phyloP scores from a whole-genome alignment of 345 rosid species.

The Nephelium lappaceum region DNA sequence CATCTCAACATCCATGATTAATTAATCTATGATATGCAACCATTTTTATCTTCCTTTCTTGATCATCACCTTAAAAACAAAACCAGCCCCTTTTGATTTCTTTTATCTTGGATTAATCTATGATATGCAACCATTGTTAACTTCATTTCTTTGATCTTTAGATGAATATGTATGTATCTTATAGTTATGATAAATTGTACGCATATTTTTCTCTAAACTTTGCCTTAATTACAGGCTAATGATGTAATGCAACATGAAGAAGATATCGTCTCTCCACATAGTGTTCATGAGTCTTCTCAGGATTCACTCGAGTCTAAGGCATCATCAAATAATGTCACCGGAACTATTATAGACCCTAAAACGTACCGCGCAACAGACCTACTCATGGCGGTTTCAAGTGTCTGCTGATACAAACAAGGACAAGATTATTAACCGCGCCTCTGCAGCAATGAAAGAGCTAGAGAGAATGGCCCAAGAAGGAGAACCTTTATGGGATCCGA shows the following conservation, averaged over 20 bases:
- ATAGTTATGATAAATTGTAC: not conserved
- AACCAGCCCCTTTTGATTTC: not conserved
- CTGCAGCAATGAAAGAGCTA: conserved; percentile 37
- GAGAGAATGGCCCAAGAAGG: conserved; percentile 26
- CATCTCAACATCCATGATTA: not conserved
- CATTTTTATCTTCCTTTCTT: too few species aligned
- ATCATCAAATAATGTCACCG: conserved; percentile 16
- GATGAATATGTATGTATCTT: not conserved
- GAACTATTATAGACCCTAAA: not conserved
- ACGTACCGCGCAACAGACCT: conserved; percentile 36
- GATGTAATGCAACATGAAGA: not conserved
- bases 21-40: too few species aligned
- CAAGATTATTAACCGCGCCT: conserved; percentile 28
- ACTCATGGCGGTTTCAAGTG: conserved; percentile 40
- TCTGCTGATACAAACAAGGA: conserved; percentile 27
- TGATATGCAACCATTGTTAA: too few species aligned
- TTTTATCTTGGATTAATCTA: too few species aligned
- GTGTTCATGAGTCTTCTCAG: conserved; percentile 13
- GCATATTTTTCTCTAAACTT: not conserved
- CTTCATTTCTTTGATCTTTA: not conserved
- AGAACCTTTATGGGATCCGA: conserved; percentile 37
- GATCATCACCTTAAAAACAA: not conserved
- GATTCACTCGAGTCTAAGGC: conserved; percentile 16
- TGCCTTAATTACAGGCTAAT: not conserved
- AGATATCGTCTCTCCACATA: not conserved